Conservation (phyloP, 2,329 filamentous ascomycete species). For the Colletotrichum tamarilloi region DNA sequence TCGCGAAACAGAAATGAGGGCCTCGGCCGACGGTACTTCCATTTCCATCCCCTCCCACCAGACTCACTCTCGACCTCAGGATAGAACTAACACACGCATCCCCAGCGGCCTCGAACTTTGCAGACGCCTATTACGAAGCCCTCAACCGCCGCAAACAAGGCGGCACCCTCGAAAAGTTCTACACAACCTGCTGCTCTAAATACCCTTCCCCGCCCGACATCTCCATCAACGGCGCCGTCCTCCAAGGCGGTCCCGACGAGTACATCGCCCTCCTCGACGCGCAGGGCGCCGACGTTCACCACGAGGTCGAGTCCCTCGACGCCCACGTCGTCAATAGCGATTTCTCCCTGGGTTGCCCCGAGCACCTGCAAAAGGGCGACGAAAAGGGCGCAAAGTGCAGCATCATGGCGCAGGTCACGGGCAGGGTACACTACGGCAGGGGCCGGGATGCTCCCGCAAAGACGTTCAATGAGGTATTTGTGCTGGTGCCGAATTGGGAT, state of each 20-base stretch:
- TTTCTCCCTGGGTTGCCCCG: conserved; percentile 68
- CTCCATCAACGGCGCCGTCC: conserved; percentile 80
- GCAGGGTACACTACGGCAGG: conserved; percentile 76
- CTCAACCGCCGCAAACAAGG: conserved; percentile 76
- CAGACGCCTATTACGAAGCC: conserved; percentile 80
- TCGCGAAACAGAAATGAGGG: conserved; percentile 56
- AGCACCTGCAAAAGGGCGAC: conserved; percentile 52
- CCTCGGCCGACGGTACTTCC: conserved; percentile 59
- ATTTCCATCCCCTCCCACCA: background rate
- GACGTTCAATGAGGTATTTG: conserved; percentile 83
- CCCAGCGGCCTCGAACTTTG: conserved; percentile 76
- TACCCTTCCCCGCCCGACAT: conserved; percentile 74
- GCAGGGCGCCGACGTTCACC: conserved; percentile 68
- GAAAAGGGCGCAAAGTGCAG: conserved; percentile 70
- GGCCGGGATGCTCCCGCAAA: conserved; percentile 71
- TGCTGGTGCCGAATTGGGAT: conserved; percentile 82
- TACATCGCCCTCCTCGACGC: conserved; percentile 76
- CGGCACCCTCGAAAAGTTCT: conserved; percentile 73
- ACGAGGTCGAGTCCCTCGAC: conserved; percentile 82
- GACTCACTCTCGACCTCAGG: background rate
- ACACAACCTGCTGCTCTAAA: conserved; percentile 68
- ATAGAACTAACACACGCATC: background rate
- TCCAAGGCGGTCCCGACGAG: conserved; percentile 67
- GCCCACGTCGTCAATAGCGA: conserved; percentile 81
- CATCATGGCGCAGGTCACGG: conserved; percentile 79